Conservation (phyloP, 1,284 basidiomycete genomes). For the Dichomitus squalens region DNA sequence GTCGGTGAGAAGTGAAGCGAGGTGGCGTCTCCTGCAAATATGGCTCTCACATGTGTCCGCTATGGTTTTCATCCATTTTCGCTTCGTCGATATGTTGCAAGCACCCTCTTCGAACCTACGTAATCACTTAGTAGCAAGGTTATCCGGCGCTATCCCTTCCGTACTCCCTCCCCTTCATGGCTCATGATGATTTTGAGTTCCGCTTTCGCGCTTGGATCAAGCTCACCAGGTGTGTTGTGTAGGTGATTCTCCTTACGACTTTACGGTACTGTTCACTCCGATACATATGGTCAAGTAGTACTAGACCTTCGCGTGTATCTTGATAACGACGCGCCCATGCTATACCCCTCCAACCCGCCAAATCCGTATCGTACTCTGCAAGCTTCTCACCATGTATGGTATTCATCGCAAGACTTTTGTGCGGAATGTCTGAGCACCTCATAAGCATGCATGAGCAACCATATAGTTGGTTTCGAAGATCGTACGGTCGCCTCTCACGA, state of each 20-base stretch:
- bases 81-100: constrained; percentile 7
- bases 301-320: constrained; percentile 10
- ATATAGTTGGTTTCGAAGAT: too few species aligned
- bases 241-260: constrained; percentile 2
- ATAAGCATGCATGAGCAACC: too few species aligned
- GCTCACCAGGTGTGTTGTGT: not conserved
- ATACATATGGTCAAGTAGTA: constrained; percentile 25
- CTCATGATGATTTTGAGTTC: not conserved
- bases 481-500: too few species aligned
- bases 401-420: too few species aligned
- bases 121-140: constrained; percentile 12
- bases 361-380: not conserved
- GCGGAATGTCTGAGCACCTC: too few species aligned
- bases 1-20: not conserved
- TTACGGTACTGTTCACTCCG: constrained; percentile 10
- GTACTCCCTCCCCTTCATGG: not conserved
- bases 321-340: not conserved
- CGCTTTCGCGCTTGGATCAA: not conserved
- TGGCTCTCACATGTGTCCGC: constrained; percentile 1
- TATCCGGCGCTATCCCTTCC: constrained; percentile 2
- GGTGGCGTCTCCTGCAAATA: not conserved
- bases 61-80: not conserved
- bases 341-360: not conserved
- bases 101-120: constrained; percentile 12
- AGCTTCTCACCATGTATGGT: not conserved